phyloP scores from a whole-genome alignment of 148 eudicot species.

The Rhododendron molle region DNA sequence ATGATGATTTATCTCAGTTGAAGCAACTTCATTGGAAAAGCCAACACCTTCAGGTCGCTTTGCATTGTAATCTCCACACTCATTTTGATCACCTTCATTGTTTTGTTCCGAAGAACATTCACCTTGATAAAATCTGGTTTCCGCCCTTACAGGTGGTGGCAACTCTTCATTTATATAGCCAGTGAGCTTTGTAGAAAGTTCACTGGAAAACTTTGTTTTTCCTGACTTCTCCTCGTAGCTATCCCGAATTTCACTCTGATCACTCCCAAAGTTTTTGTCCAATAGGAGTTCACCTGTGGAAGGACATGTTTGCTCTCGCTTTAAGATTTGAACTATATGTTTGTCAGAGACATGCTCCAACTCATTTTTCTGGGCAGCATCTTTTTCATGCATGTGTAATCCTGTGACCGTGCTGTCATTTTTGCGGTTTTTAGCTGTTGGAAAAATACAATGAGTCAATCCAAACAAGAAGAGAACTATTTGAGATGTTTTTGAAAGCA shows the following conservation, averaged over 20 bases:
- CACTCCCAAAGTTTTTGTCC: slow-evolving; percentile 15
- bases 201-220: slow-evolving; percentile 12
- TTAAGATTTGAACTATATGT: slow-evolving; percentile 32
- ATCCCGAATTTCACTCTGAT: slow-evolving; percentile 14
- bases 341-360: slow-evolving; percentile 25
- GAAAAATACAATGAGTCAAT: slow-evolving; percentile 6
- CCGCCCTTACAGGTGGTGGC: not conserved
- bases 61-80: not conserved
- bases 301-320: slow-evolving; percentile 18
- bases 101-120: slow-evolving; percentile 8
- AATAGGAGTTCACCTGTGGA: slow-evolving; percentile 22
- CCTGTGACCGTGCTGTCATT: slow-evolving; percentile 12
- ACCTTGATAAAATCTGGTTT: slow-evolving; percentile 9
- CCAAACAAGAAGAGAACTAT: not conserved
- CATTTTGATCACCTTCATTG: slow-evolving; percentile 1
- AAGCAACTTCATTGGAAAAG: slow-evolving; percentile 10
- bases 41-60: not conserved
- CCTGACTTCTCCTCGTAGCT: slow-evolving; percentile 18
- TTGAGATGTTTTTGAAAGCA: not conserved
- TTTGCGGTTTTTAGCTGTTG: slow-evolving; percentile 58
- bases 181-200: slow-evolving; percentile 13
- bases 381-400: slow-evolving; percentile 17
- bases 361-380: slow-evolving; percentile 20
- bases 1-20: slow-evolving; percentile 13
- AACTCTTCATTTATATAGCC: slow-evolving; percentile 17